Evolutionary conservation across 2,329 filamentous ascomycete genomes (phyloP), one percentile per base, ranked within the genome.

Genomic region (Fusarium caatingaense): DNA sequence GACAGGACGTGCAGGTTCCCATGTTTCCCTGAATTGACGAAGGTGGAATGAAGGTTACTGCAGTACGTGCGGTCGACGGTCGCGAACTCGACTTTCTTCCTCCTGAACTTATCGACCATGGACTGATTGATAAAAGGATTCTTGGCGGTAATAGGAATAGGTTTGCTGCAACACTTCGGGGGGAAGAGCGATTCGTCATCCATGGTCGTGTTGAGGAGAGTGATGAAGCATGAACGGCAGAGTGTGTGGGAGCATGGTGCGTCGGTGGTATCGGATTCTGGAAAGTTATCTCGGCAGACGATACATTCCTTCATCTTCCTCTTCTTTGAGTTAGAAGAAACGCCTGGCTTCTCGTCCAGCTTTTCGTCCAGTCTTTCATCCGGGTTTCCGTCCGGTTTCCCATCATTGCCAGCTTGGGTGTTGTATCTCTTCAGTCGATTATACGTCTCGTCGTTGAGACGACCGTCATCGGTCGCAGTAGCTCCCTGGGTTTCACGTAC

Each of bases 21-120:
- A 30, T 15, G 2, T 15, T 30, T 15, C 28, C 28, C 12, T 30
- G 28, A 30, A 30, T 7, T 30, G 28, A 30, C 12, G 28, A 3
- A 30, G 28, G 15, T 15, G 21, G 46, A n/a, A 53, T 42, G 16
- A 28, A 41, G 6, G 7, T 53, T 15, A 10, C 15, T 53, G 25
- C 50, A 53, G 11, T 53, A 53, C 10, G 25, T 53, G 7, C 25
- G 23, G 9, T 42, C 12, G 5, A 13, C 8, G 4, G 50, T 28
- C 5, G 21, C 25, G 9, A 13, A 18, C 3, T 30, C 34, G 6
- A 42, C 4, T 10, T 18, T 28, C 15, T 13, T 53, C 15, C 12
- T 7, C 9, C 4, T 2, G 13, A 42, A 53, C 6, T 9, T 16
- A 2, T 4, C 4, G 16, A 8, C 5, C 8, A 11, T 21, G 1